Conservation (phyloP, 345 rosid species). For the Theobroma cacao region DNA sequence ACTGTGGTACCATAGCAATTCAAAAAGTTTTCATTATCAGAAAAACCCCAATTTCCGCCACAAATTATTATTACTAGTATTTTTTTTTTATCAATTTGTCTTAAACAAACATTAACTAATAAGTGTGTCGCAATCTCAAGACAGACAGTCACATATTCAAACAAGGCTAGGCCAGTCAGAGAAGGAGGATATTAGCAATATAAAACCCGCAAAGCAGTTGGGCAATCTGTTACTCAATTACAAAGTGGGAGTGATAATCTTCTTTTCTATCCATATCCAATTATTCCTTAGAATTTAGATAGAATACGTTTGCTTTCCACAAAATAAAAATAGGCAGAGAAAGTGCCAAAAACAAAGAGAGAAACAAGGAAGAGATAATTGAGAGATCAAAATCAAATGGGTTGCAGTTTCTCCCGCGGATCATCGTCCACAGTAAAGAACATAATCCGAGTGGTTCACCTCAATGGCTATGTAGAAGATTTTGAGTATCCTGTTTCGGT, state of each 20-base stretch:
- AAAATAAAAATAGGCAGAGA: no score
- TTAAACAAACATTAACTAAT: no score
- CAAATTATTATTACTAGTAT: background rate
- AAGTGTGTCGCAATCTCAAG: background rate
- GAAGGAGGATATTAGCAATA: background rate
- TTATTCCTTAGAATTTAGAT: background rate
- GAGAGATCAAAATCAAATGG: background rate
- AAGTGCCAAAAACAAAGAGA: no score
- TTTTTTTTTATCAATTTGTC: no score
- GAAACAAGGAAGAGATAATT: background rate
- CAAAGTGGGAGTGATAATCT: background rate
- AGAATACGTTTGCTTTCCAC: background rate
- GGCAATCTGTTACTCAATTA: background rate
- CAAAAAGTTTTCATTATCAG: background rate
- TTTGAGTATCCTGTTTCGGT: slow-evolving; percentile 37
- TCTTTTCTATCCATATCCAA: background rate
- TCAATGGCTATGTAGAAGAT: slow-evolving; percentile 39
- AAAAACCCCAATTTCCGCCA: background rate
- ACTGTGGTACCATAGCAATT: background rate
- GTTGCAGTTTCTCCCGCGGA: slow-evolving; percentile 1
- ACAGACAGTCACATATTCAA: background rate
- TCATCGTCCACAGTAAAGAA: background rate
- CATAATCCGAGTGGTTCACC: slow-evolving; percentile 39
- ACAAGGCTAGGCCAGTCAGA: background rate
- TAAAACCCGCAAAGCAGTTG: background rate